Percentiles rank a stretch among this genome's conserved stretches.
Conservation (phyloP, 345 rosid species). For the Erucastrum elatum region DNA sequence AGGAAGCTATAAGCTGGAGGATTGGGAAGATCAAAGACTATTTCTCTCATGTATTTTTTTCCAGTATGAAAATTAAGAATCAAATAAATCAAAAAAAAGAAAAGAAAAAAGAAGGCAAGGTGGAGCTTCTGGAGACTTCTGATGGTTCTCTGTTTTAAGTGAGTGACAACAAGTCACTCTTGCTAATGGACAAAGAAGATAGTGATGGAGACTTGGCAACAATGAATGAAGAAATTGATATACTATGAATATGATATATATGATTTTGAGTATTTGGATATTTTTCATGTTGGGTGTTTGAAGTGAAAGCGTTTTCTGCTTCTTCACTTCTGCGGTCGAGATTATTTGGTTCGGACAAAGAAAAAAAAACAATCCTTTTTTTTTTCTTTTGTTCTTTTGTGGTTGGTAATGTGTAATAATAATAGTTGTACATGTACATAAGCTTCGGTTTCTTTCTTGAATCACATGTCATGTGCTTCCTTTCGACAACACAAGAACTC, state of each 20-base stretch:
- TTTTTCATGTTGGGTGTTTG: slow-evolving; percentile 29
- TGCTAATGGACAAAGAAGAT: slow-evolving; percentile 31
- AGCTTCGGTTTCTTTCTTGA: neutral
- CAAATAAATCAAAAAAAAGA: neutral
- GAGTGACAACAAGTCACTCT: slow-evolving; percentile 35
- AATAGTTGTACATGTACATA: slow-evolving; percentile 17
- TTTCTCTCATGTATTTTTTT: slow-evolving; percentile 3
- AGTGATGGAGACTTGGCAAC: slow-evolving; percentile 25
- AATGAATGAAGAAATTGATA: slow-evolving; percentile 11
- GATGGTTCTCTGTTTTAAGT: slow-evolving; percentile 14
- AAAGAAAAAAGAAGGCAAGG: slow-evolving; percentile 4
- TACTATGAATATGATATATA: slow-evolving; percentile 21
- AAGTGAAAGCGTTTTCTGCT: slow-evolving; percentile 26
- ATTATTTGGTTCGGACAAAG: neutral
- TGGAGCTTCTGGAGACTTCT: slow-evolving; percentile 35
- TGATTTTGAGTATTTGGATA: slow-evolving; percentile 14
- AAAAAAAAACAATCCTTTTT: neutral
- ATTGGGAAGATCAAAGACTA: neutral
- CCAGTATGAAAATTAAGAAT: slow-evolving; percentile 6
- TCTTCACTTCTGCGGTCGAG: slow-evolving; percentile 28
- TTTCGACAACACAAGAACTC: slow-evolving; percentile 17
- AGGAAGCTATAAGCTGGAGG: slow-evolving; percentile 45
- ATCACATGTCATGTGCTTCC: slow-evolving; percentile 26
- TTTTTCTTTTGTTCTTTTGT: slow-evolving; percentile 17
- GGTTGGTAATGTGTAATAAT: slow-evolving; percentile 32